Evolutionary conservation across 2,329 filamentous ascomycete genomes (phyloP), one percentile per base, ranked within the genome.

Genomic region (Ascosphaera aggregata): DNA sequence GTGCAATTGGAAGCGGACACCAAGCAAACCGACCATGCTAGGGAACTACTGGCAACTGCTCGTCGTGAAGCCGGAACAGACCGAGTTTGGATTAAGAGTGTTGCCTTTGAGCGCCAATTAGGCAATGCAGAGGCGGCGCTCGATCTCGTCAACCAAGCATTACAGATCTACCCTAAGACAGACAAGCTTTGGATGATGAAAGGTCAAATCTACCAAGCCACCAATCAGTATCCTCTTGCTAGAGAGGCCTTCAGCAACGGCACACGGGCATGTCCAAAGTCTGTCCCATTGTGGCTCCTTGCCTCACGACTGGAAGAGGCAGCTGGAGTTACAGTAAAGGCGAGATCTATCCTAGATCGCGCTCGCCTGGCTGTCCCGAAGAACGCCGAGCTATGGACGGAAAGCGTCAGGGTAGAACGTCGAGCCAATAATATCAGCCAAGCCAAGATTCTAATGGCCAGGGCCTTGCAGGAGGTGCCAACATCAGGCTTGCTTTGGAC

Each of bases 171-270:
- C 61, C 86, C 89, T 1, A 71, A 74, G 35, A 73, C 78, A 9
- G 69, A 81, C 39, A 95, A 95, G 59, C 67, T 98, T 18, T 94
- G 86, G 77, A 94, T 95, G 80, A 80, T 93, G 64, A 98, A 98
- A 60, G 89, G 91, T 0, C 89, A 98, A 54, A 89, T 95, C 44
- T 98, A 98, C 64, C 80, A 94, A 52, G 69, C 75, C 34, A 68
- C 84, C 36, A 75, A 71, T 48, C 84, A 82, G 59, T 61, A 78
- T 11, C 75, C 78, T 0, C 80, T 89, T 56, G 89, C 89, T 2
- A 73, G 89, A 36, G 84, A 95, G 54, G 84, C 86, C 0, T 95
- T 89, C 57, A 73, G 71, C 42, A 77, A 80, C 3, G 89, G 89
- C 27, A 91, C 86, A 32, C 79, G 89, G 50, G 80, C 81, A 0